phyloP scores from a whole-genome alignment of 1,139 yeast species.

The Arxiozyma heterogenica region DNA sequence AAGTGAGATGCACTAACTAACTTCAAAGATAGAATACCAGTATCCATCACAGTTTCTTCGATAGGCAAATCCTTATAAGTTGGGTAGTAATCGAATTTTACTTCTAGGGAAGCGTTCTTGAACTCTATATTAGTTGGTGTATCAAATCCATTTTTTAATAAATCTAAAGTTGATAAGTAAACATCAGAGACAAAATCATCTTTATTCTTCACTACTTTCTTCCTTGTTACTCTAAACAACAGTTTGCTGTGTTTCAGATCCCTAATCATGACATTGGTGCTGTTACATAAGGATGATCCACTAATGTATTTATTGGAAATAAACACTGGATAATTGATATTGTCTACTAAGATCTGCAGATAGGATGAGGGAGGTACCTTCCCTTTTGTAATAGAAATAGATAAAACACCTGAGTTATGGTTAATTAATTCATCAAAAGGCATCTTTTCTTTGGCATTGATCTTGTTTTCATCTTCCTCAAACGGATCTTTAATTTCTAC shows the following conservation, averaged over 20 bases:
- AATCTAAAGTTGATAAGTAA: slow-evolving; percentile 42
- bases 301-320: slow-evolving; percentile 37
- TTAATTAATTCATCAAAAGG: slow-evolving; percentile 45
- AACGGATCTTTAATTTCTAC: slow-evolving; percentile 44
- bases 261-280: slow-evolving; percentile 54
- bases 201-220: slow-evolving; percentile 38
- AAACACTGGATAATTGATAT: slow-evolving; percentile 50
- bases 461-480: slow-evolving; percentile 29
- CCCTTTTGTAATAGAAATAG: slow-evolving; percentile 45
- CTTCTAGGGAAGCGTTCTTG: slow-evolving; percentile 36
- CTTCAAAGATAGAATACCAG: slow-evolving; percentile 51
- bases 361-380: slow-evolving; percentile 40
- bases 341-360: slow-evolving; percentile 58
- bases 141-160: slow-evolving; percentile 41
- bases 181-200: slow-evolving; percentile 46
- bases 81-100: slow-evolving; percentile 55
- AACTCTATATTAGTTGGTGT: slow-evolving; percentile 41
- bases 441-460: slow-evolving; percentile 39
- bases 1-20: slow-evolving; percentile 47
- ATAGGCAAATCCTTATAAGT: slow-evolving; percentile 45
- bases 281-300: slow-evolving; percentile 31
- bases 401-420: slow-evolving; percentile 54
- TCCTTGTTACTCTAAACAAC: slow-evolving; percentile 47
- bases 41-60: slow-evolving; percentile 55
- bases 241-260: slow-evolving; percentile 55